Percentiles rank a stretch among this genome's conserved stretches.
phyloP scores from a whole-genome alignment of 2,329 filamentous ascomycete genomes.

The Cladobotryum protrusum region DNA sequence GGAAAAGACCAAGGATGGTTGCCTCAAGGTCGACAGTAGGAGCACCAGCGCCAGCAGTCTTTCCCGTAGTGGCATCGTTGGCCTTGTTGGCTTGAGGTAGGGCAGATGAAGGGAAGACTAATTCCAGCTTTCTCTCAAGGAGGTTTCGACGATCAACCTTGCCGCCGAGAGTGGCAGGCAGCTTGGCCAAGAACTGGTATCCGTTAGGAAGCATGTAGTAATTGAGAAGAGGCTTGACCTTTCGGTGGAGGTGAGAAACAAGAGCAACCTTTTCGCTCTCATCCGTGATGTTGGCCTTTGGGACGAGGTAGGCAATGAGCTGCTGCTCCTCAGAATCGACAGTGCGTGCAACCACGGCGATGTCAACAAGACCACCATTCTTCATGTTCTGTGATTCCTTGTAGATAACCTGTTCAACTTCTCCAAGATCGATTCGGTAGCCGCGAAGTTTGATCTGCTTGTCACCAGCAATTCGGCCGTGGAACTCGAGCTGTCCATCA shows the following conservation, averaged over 20 bases:
- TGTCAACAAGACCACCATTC: conserved; percentile 13
- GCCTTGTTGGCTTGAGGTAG: not conserved
- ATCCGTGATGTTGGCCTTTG: conserved; percentile 12
- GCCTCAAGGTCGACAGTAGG: conserved; percentile 12
- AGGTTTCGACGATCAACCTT: conserved; percentile 19
- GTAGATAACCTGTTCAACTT: conserved; percentile 26
- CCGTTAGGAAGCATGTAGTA: conserved; percentile 22
- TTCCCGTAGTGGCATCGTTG: not conserved
- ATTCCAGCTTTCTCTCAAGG: conserved; percentile 14
- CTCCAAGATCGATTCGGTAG: conserved; percentile 33
- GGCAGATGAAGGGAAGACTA: conserved; percentile 12
- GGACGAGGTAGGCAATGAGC: conserved; percentile 19
- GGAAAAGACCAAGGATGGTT: conserved; percentile 17
- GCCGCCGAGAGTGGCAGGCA: conserved; percentile 19
- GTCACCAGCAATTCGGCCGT: conserved; percentile 34
- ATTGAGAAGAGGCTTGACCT: conserved; percentile 18
- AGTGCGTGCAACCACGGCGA: conserved; percentile 17
- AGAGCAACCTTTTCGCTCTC: conserved; percentile 11
- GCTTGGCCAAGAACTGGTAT: conserved; percentile 16
- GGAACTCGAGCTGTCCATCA: conserved; percentile 30
- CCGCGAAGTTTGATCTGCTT: conserved; percentile 28
- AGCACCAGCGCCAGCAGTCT: not conserved
- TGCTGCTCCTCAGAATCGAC: conserved; percentile 17
- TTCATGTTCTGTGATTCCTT: conserved; percentile 15
- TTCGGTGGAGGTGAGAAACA: conserved; percentile 15